Evolutionary conservation across 345 rosid species (phyloP).

Genomic region (Linum tenue): DNA sequence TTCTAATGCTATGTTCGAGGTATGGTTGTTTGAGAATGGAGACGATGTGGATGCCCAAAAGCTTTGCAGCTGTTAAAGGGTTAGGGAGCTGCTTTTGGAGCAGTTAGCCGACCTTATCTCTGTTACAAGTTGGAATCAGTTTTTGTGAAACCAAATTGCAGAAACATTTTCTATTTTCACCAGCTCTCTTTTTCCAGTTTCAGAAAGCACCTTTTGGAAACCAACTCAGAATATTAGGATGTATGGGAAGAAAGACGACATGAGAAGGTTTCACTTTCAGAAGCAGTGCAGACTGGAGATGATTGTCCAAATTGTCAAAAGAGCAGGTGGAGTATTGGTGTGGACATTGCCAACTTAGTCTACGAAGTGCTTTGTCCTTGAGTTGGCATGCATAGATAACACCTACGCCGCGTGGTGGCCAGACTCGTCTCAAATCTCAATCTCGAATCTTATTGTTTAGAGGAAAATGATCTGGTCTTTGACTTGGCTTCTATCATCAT

Average conservation of each 20-base stretch:
- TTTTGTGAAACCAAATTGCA: not conserved
- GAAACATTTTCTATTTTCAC: not conserved
- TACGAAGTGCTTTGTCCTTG: not conserved
- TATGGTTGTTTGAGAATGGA: not conserved
- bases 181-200: not conserved
- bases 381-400: not conserved
- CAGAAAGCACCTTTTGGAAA: not conserved
- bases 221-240: not conserved
- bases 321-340: slow-evolving; percentile 24
- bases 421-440: not conserved
- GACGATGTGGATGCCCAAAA: not conserved
- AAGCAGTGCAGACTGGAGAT: not conserved
- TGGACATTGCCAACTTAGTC: not conserved
- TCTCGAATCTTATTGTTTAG: not conserved
- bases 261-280: not conserved
- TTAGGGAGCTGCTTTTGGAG: not conserved
- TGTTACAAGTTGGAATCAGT: not conserved
- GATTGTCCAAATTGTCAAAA: slow-evolving; percentile 17
- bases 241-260: not conserved
- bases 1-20: not conserved
- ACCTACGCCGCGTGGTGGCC: not conserved
- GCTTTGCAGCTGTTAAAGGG: not conserved
- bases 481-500: not conserved
- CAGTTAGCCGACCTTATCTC: not conserved
- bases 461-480: not conserved